Evolutionary conservation across 805 yeast genomes (phyloP).

Genomic region (Myxozyma geophila): DNA sequence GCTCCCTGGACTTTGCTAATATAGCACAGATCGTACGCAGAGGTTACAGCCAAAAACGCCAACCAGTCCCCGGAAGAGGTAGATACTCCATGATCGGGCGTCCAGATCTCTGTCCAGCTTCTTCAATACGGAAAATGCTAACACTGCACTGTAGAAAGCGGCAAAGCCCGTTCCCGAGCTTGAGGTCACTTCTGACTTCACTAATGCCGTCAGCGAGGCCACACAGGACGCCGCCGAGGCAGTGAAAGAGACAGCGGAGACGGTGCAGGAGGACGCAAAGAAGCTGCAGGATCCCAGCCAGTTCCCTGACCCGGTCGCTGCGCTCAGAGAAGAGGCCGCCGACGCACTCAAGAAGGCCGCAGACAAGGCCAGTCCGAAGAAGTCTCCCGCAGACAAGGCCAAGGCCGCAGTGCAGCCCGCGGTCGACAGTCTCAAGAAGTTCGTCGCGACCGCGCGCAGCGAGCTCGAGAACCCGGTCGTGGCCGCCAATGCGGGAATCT

Average conservation of each 20-base stretch:
- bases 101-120: neutral
- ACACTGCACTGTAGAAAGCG: slow-evolving; percentile 13
- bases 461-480: slow-evolving; percentile 22
- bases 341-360: slow-evolving; percentile 1
- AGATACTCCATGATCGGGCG: neutral
- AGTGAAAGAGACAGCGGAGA: neutral
- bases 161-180: slow-evolving; percentile 25
- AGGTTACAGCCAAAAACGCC: slow-evolving; percentile 29
- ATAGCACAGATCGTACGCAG: slow-evolving; percentile 22
- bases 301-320: slow-evolving; percentile 19
- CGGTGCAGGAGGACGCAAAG: neutral
- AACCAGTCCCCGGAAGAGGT: slow-evolving; percentile 31
- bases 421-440: slow-evolving; percentile 14
- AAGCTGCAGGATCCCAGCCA: neutral
- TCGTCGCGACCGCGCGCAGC: neutral
- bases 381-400: neutral
- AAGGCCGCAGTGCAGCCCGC: slow-evolving; percentile 17
- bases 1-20: neutral
- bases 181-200: neutral
- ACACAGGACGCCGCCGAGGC: neutral
- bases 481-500: slow-evolving; percentile 8
- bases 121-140: neutral
- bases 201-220: neutral
- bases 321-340: slow-evolving; percentile 15
- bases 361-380: slow-evolving; percentile 5